Percentiles rank a stretch among this genome's conserved stretches.
Evolutionary conservation across 768 basidiomycete species (phyloP).

Genomic region (Tephrocybe sp.): DNA sequence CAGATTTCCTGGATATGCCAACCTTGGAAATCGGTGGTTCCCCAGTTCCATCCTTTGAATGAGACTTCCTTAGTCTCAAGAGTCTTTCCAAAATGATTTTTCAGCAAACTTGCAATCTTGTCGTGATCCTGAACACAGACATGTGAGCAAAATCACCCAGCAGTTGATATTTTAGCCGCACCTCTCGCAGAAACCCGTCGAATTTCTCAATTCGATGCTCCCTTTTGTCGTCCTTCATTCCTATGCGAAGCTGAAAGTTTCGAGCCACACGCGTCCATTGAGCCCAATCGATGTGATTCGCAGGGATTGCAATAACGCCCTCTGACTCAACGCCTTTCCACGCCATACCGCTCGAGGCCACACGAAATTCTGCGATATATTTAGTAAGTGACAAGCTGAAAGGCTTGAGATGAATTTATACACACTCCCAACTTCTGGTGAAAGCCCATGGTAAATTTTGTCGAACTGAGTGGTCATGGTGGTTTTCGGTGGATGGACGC

Average conservation of each 20-base stretch:
- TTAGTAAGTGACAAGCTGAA: constrained; percentile 12
- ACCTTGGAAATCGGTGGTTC: constrained; percentile 93
- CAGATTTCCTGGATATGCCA: constrained; percentile 2
- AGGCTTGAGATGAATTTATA: constrained; percentile 20
- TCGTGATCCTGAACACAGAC: constrained; percentile 77
- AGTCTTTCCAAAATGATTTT: constrained; percentile 84
- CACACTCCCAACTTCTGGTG: constrained; percentile 80
- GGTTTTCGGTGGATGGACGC: constrained; percentile 33
- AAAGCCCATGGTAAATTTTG: constrained; percentile 74
- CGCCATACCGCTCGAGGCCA: constrained; percentile 88
- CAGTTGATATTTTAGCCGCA: constrained; percentile 33
- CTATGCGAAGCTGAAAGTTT: constrained; percentile 86
- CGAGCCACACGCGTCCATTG: constrained; percentile 93
- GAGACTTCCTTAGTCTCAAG: constrained; percentile 86
- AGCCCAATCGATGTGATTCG: constrained; percentile 80
- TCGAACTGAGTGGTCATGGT: constrained; percentile 84
- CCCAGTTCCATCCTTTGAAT: constrained; percentile 99
- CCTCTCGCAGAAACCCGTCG: constrained; percentile 92
- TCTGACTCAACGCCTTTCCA: constrained; percentile 85
- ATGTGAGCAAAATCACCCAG: neutral
- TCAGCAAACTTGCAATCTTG: constrained; percentile 73
- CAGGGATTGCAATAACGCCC: constrained; percentile 60
- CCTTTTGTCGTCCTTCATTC: constrained; percentile 48
- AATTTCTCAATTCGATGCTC: constrained; percentile 81
- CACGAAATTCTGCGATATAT: constrained; percentile 71